Base-by-base conservation (phyloP, 108 stramenopile genomes). In the Nannochloropsis oceanica region DNA sequence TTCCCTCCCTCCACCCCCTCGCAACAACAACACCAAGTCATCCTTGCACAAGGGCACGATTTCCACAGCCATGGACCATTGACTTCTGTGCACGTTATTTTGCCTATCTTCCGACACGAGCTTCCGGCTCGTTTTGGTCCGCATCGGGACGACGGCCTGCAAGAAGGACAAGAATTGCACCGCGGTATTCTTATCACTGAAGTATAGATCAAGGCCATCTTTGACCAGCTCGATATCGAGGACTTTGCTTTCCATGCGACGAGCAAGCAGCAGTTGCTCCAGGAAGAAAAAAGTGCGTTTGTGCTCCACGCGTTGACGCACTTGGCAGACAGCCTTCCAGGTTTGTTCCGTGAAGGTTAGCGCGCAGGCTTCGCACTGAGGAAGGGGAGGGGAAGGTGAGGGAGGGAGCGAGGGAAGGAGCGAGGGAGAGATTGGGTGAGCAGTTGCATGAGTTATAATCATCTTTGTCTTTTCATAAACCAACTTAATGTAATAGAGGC, bases 161-260 rank as follows among this genome's bases (percentile, higher is more conserved):
- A 99, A 82, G 84, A 97, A 99, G 43, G 93, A 93, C 81, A 97
- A 95, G 89, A 99, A 99, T 42, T 95, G 89, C 0, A 91, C 91
- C 10, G 96, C 97, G 87, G 98, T 95, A 27, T 93, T 93, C 87
- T 93, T 94, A 83, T 96, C 96, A 3, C 92, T 94, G 87, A 98
- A 99, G 90, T 96, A 98, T 85, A 99, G 97, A 89, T 99, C 99
- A 95, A 99, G 96, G 82, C 99, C 99, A 89, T 98, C 97, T 26
- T 92, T 90, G 87, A 96, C 95, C 3, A 95, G 93, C 80, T 92
- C 93, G 42, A 98, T 92, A 84, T 94, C 93, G 22, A 95, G 95
- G 24, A 84, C 43, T n/a, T 92, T 83, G 80, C 94, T 91, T 87
- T 97, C 96, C 18, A 96, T 97, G 25, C 92, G 93, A 82, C 96